Evolutionary conservation across 441 rosid genomes (phyloP), one percentile per base, ranked within the genome.

Genomic region (Populus hybrid): DNA sequence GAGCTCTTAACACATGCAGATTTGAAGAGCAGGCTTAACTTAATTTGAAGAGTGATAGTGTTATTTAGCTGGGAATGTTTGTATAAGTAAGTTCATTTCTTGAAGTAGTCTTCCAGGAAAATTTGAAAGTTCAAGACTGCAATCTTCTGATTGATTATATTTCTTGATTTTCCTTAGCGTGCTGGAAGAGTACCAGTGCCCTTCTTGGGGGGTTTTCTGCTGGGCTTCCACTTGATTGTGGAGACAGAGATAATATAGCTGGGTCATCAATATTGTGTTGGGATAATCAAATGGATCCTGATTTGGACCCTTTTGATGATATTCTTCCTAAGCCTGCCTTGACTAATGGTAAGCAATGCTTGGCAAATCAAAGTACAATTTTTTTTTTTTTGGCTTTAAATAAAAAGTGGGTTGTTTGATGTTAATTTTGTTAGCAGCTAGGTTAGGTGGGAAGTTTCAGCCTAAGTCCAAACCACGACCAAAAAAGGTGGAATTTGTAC

Each of bases 361-460:
- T 40, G 61, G 24, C 3, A 23, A 78, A 64, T 38, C 8, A 67
- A 34, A 12, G 24, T 4, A 16, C n/a, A 28, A 24, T 16, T 67
- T 5, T 75, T 53, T 30, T 9, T 9, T 63, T 4, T 75, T 35
- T 26, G 12, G 14, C 30, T 28, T 65, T 57, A 18, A 11, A 73
- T 74, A 6, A 73, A 53, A 71, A 42, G 50, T 53, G 19, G n/a
- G 14, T n/a, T 4, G 9, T 73, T 32, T 53, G 69, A 53, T 24
- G 46, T 63, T 69, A 53, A 70, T 46, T 83, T 35, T 50, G 81
- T 69, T 69, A 67, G 53, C 38, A 84, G 90, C 80, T 81, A 57
- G 83, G 64, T 76, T 86, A 72, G 88, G 84, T 70, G 87, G 86
- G 69, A 92, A 84, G 88, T 92, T 89, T 84, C 92, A 85, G 73